phyloP scores from a whole-genome alignment of 1,284 basidiomycete species.

The Cutaneotrichosporon curvatum region DNA sequence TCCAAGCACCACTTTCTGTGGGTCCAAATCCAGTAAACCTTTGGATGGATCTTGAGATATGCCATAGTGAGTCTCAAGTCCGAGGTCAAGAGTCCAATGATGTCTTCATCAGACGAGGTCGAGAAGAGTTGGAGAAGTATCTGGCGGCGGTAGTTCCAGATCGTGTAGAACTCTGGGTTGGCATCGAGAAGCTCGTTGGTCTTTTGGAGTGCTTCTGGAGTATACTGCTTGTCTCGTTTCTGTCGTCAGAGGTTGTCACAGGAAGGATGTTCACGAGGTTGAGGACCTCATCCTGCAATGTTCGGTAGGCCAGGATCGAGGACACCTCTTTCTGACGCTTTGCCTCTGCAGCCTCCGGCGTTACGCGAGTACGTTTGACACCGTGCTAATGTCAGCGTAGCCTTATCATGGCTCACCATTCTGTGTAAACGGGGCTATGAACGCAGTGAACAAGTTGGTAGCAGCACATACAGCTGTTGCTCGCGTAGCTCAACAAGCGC shows the following conservation, averaged over 20 bases:
- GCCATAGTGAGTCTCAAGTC: conserved; percentile 75
- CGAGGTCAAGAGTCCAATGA: conserved; percentile 58
- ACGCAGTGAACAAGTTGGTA: too few relatives aligned
- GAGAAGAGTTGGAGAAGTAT: conserved; percentile 69
- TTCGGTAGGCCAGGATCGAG: conserved; percentile 67
- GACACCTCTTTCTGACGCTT: conserved; percentile 62
- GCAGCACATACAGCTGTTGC: too few relatives aligned
- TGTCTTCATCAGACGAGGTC: conserved; percentile 52
- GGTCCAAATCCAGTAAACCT: conserved; percentile 96
- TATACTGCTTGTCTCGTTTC: conserved; percentile 63
- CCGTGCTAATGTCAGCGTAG: conserved; percentile 53
- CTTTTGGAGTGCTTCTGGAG: conserved; percentile 59
- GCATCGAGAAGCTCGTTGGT: conserved; percentile 69
- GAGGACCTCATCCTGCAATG: conserved; percentile 60
- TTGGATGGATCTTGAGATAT: conserved; percentile 74
- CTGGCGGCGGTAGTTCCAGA: conserved; percentile 83
- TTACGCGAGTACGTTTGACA: conserved; percentile 62
- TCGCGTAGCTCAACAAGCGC: too few relatives aligned
- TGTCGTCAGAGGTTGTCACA: conserved; percentile 33
- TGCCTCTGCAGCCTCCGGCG: conserved; percentile 58
- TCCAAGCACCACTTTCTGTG: conserved; percentile 89
- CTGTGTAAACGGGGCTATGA: too few relatives aligned
- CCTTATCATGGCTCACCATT: conserved; percentile 6
- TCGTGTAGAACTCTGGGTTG: conserved; percentile 85
- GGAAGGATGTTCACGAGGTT: conserved; percentile 52